These are phyloP conservation scores for Komagataella ulmi DNA, from an alignment of 805 yeast species.

Conservation along the genomic window DNA sequence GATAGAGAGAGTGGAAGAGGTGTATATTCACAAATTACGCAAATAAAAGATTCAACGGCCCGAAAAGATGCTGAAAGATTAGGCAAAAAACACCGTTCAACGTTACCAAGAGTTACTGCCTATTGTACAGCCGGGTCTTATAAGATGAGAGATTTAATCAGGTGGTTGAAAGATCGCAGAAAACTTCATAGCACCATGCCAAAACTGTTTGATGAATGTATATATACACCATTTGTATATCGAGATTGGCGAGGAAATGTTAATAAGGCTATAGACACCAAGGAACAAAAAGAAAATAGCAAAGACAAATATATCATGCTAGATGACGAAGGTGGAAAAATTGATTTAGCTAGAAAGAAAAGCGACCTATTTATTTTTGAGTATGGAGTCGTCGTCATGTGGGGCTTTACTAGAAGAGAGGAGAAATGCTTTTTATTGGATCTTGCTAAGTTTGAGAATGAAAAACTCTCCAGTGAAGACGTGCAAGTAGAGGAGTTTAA, in stretches of 20 bases:
- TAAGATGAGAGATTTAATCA: slow-evolving; percentile 70
- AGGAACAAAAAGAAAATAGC: slow-evolving; percentile 8
- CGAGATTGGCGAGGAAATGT: slow-evolving; percentile 57
- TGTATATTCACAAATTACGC: slow-evolving; percentile 72
- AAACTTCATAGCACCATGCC: slow-evolving; percentile 69
- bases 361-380: slow-evolving; percentile 84
- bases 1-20: slow-evolving; percentile 16
- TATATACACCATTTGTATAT: slow-evolving; percentile 81
- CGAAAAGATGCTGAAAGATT: slow-evolving; percentile 87
- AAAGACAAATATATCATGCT: slow-evolving; percentile 41
- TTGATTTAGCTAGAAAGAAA: slow-evolving; percentile 65
- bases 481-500: slow-evolving; percentile 91
- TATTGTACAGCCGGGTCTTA: slow-evolving; percentile 93
- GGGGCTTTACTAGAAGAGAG: slow-evolving; percentile 87
- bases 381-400: slow-evolving; percentile 92
- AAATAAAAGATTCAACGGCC: slow-evolving; percentile 80
- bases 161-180: slow-evolving; percentile 76
- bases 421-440: slow-evolving; percentile 74
- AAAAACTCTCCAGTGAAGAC: slow-evolving; percentile 83
- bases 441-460: slow-evolving; percentile 82
- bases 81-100: slow-evolving; percentile 73
- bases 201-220: slow-evolving; percentile 84
- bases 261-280: slow-evolving; percentile 5
- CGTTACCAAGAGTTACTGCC: slow-evolving; percentile 89
- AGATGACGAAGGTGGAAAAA: slow-evolving; percentile 93